Evolutionary conservation across 176 grass and related monocot species (phyloP).

Genomic region (Alloteropsis semialata): DNA sequence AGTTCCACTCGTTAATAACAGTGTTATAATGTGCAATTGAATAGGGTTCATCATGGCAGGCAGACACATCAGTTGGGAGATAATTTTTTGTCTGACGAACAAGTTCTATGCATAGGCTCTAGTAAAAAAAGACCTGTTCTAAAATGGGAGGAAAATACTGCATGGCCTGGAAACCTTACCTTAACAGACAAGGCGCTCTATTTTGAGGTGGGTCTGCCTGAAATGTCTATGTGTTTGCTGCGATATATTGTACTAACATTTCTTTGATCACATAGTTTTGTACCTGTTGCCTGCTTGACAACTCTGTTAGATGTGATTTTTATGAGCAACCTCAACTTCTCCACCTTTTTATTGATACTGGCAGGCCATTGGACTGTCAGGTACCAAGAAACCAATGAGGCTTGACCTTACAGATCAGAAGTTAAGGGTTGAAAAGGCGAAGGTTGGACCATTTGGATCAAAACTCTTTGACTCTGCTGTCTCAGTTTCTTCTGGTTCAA

Average conservation of each 20-base stretch:
- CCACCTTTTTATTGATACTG: constrained; percentile 59
- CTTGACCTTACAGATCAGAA: constrained; percentile 71
- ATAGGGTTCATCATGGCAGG: constrained; percentile 86
- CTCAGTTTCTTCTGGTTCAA: constrained; percentile 64
- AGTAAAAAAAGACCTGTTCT: constrained; percentile 92
- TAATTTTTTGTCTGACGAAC: constrained; percentile 56
- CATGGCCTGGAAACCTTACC: constrained; percentile 92
- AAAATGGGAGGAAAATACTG: constrained; percentile 96
- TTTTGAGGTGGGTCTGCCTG: constrained; percentile 75
- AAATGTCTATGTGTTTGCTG: constrained; percentile 21
- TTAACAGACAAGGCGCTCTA: constrained; percentile 87
- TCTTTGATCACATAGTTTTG: constrained; percentile 7
- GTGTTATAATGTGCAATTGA: neutral
- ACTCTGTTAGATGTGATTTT: constrained; percentile 22
- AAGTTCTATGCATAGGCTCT: constrained; percentile 90
- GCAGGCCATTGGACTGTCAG: constrained; percentile 96
- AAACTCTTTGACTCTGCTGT: constrained; percentile 95
- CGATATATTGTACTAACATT: neutral
- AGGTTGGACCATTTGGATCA: constrained; percentile 86
- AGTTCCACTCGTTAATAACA: constrained; percentile 14
- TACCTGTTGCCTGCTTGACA: constrained; percentile 8
- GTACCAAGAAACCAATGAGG: constrained; percentile 75
- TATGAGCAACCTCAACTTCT: constrained; percentile 32
- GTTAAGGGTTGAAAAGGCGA: constrained; percentile 75
- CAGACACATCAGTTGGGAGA: constrained; percentile 69